Evolutionary conservation across 192 early-diverging fungal genomes (phyloP), one percentile per base, ranked within the genome.

Genomic region (Coemansia umbellata): DNA sequence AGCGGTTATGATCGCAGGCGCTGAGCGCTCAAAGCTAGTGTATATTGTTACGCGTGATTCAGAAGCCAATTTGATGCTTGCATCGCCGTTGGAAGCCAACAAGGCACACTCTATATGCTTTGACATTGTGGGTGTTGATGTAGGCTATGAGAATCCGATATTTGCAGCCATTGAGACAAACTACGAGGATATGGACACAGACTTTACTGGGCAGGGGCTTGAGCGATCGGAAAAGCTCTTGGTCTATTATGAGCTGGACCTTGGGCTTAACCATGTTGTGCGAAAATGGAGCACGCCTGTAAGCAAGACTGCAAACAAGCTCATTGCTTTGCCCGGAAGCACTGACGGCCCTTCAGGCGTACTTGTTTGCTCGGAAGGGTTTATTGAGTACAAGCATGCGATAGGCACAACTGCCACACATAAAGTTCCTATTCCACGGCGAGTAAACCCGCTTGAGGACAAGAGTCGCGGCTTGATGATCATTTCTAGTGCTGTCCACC

Each of bases 241-340:
- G 57, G 90, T 86, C 24, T 96, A 91, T 54, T 97, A 98, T 53
- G 97, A 99, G 72, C 73, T 99, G 55, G 97, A 99, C 66, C 82
- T 99, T 49, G 97, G 97, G 15, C 80, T 99, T 21, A 99, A 99
- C 71, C 97, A 98, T 67, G 93, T 99, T 14, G 91, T 96, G 36
- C 84, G 97, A 55, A 93, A 91, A 76, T 98, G 97, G 95, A 90
- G 85, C 60, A 81, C 89, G 30, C 67, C 86, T 4, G 87, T 97
- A 18, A 83, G 90, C 56, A 55, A 56, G 0, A 81, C 81, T 24
- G 80, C 91, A 1, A 91, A 94, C 68, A 64, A 84, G 67, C 81
- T 99, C 24, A 85, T 99, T 50, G 81, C 91, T 44, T 66, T 91
- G 13, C 81, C 81, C 1, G 95, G 95, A 22, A 66, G 69, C 19